Base-by-base conservation (phyloP, 768 basidiomycete genomes). In the Lactarius trivialis region DNA sequence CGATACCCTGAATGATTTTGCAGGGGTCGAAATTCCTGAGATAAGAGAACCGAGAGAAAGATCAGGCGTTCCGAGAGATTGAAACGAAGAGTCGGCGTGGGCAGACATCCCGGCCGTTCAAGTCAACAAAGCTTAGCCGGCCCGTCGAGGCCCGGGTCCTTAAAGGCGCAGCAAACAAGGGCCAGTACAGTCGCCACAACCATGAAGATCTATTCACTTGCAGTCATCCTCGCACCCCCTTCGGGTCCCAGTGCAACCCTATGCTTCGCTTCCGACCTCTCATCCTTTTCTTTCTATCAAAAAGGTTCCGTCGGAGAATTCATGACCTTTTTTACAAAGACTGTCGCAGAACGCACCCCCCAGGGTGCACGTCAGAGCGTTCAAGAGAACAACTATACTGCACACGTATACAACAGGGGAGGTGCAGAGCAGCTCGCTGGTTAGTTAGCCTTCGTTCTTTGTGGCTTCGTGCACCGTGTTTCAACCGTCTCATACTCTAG, bases 201-300 rank as follows among this genome's bases (percentile, higher is more conserved):
- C 59, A 94, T 96, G 92, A 97, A 94, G 83, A 80, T 97, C 68
- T 94, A 81, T 72, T 85, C 88, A 8, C 81, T 96, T 65, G 85
- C 91, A 28, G 74, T 97, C 37, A 71, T 91, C 53, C 79, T 85
- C 56, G 82, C 87, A 19, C 85, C 88, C 5, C 78, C 85, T 9
- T 81, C 82, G 34, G 83, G 84, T 17, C 73, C 86, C 17, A 79
- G 81, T n/a, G 81, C 81, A 5, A 73, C 85, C 34, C 84, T 98
- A 33, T 78, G 79, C 66, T 81, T 76, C 41, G 85, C 88, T 17
- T 83, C 80, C 49, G 96, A 98, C 71, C 81, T 98, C 15, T 90
- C 88, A 30, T 88, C 88, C 12, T 98, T 95, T 78, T 88, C 89
- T 33, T 98, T 98, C 79, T 97, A 95, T 75, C 93, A 97, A 76